Evolutionary conservation across 2,329 filamentous ascomycete genomes (phyloP), one percentile per base, ranked within the genome.

Genomic region (Elsinoe necatrix): DNA sequence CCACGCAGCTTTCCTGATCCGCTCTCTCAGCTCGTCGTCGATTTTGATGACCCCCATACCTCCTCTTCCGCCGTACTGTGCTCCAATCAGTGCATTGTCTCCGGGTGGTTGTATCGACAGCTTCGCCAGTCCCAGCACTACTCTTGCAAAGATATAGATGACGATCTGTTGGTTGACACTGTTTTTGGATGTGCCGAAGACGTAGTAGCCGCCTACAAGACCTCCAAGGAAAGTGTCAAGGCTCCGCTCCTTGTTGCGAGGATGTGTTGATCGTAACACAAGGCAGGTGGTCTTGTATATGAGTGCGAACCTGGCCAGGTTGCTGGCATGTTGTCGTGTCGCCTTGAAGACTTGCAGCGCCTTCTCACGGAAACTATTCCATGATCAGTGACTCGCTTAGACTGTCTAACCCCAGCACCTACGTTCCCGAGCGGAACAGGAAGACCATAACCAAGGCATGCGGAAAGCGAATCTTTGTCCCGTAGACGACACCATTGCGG

Each of bases 381-480:
- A 14, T 12, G 3, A 21, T 23, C 27, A 27, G n/a, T 16, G 16
- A 16, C 7, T 23, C 14, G 5, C 1, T 14, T 11, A 20, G 9
- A 4, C 11, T 42, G 35, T 18, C 21, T 18, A 27, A n/a, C 5
- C 7, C n/a, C 7, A 37, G 21, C 8, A 48, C 54, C 12, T 48
- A 56, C 54, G 75, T 81, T 75, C 92, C 93, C 8, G 86, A 89
- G 64, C 93, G 88, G 77, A 98, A 98, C 63, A 98, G 82, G 65
- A 97, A 87, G 63, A 96, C 89, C 92, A 98, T 98, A 54, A 98
- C 93, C 64, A 98, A 80, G 60, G 93, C 93, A 75, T 98, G 93
- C 62, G 93, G 93, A 75, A 98, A 97, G 62, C 93, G 91, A 72
- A 98, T 89, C 81, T 97, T 97, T 66, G 88, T 84, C 60, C 93